These are phyloP conservation scores for Phytophthora tentaculata DNA, from an alignment of 352 stramenopile genomes.

Conservation along the genomic window DNA sequence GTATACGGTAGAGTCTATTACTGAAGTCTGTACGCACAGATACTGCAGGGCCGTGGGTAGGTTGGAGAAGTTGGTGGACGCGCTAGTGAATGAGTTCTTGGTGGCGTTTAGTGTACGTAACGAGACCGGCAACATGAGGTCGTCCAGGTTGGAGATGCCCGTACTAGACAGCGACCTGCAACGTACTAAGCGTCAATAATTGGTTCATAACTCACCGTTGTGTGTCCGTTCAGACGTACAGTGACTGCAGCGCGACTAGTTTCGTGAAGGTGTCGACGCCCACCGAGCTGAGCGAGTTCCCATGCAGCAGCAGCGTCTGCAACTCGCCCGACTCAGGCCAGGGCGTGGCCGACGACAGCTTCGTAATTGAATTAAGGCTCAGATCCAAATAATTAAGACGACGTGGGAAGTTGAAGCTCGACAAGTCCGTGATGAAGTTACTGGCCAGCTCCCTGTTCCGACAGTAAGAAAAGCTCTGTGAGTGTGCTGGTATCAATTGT, in stretches of 20 bases:
- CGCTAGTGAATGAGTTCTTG: conserved; percentile 56
- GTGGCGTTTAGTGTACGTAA: conserved; percentile 59
- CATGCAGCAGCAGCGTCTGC: conserved; percentile 66
- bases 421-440: conserved; percentile 56
- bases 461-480: neutral
- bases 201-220: neutral
- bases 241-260: conserved; percentile 55
- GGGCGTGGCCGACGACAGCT: conserved; percentile 33
- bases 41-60: conserved; percentile 49
- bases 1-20: neutral
- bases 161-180: conserved; percentile 56
- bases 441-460: conserved; percentile 41
- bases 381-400: conserved; percentile 58
- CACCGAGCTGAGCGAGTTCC: conserved; percentile 51
- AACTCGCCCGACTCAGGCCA: conserved; percentile 56
- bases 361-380: conserved; percentile 50
- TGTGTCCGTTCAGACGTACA: conserved; percentile 43
- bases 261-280: conserved; percentile 45
- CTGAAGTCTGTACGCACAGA: conserved; percentile 42
- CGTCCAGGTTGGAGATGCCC: conserved; percentile 51
- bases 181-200: conserved; percentile 5
- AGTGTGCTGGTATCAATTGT: neutral
- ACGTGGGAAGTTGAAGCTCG: conserved; percentile 41
- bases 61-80: conserved; percentile 55
- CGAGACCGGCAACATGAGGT: conserved; percentile 46